These are phyloP conservation scores for Colletotrichum spinosum DNA, from an alignment of 2,329 filamentous ascomycete species.

Conservation along the genomic window DNA sequence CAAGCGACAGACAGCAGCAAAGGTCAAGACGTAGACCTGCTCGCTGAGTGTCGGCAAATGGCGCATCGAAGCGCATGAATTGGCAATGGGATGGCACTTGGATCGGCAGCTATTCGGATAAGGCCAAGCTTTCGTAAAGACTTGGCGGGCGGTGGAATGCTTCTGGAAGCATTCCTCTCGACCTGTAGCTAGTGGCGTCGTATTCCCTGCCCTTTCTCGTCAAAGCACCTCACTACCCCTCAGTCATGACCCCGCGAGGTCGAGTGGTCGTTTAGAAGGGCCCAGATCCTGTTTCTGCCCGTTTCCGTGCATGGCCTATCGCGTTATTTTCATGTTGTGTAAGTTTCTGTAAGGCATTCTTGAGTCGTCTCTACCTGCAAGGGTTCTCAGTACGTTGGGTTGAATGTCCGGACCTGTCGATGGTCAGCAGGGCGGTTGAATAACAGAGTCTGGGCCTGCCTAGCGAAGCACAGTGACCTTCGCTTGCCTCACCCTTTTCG, in stretches of 20 bases:
- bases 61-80: conserved; percentile 17
- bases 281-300: too few species aligned
- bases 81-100: conserved; percentile 20
- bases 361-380: too few species aligned
- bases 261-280: too few species aligned
- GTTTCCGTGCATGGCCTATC: too few species aligned
- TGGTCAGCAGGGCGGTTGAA: too few species aligned
- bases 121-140: conserved; percentile 18
- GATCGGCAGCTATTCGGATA: conserved; percentile 10
- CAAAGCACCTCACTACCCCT: conserved; percentile 1
- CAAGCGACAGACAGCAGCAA: background rate
- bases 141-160: conserved; percentile 25
- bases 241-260: background rate
- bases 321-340: too few species aligned
- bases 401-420: too few species aligned
- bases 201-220: conserved; percentile 13
- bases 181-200: background rate
- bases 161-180: conserved; percentile 14
- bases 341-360: too few species aligned
- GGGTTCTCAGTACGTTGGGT: too few species aligned
- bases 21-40: conserved; percentile 3
- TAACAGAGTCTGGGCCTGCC: too few species aligned
- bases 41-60: background rate
- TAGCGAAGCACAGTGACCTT: too few species aligned
- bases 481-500: too few species aligned